Percentiles rank a stretch among this genome's conserved stretches.
Conservation (phyloP, 306 rosid species). For the Acacia confusa region DNA sequence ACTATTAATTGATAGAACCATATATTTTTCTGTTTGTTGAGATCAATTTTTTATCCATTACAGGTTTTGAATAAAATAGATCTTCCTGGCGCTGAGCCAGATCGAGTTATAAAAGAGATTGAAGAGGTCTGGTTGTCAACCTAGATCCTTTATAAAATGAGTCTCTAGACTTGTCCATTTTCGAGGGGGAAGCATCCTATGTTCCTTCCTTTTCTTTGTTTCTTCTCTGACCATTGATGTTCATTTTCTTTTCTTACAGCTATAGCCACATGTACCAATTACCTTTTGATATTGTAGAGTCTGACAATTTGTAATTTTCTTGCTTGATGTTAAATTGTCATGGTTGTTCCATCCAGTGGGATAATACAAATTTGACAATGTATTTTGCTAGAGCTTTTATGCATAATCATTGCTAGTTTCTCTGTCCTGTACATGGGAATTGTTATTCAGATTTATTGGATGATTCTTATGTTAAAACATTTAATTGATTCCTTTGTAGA, state of each 20-base stretch:
- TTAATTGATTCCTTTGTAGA: slow-evolving; percentile 44
- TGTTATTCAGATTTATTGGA: slow-evolving; percentile 15
- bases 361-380: slow-evolving; percentile 17
- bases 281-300: slow-evolving; percentile 17
- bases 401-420: slow-evolving; percentile 17
- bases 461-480: slow-evolving; percentile 14
- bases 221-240: slow-evolving; percentile 1
- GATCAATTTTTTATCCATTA: slow-evolving; percentile 19
- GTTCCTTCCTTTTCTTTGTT: slow-evolving; percentile 20
- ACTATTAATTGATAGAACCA: slow-evolving; percentile 16
- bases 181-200: slow-evolving; percentile 5
- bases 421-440: slow-evolving; percentile 12
- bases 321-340: slow-evolving; percentile 23
- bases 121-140: slow-evolving; percentile 70
- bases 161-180: slow-evolving; percentile 29
- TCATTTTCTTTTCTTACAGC: slow-evolving; percentile 12
- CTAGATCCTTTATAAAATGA: slow-evolving; percentile 12
- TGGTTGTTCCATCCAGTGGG: not conserved
- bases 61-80: slow-evolving; percentile 95
- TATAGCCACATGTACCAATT: not conserved
- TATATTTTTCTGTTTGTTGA: slow-evolving; percentile 15
- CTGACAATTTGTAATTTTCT: slow-evolving; percentile 5
- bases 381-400: slow-evolving; percentile 17
- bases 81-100: slow-evolving; percentile 97
- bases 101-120: slow-evolving; percentile 73